A percentile compares a stretch with the other conserved stretches of the same genome.
phyloP scores from a whole-genome alignment of 106 monocot species.

The Acorus calamus region DNA sequence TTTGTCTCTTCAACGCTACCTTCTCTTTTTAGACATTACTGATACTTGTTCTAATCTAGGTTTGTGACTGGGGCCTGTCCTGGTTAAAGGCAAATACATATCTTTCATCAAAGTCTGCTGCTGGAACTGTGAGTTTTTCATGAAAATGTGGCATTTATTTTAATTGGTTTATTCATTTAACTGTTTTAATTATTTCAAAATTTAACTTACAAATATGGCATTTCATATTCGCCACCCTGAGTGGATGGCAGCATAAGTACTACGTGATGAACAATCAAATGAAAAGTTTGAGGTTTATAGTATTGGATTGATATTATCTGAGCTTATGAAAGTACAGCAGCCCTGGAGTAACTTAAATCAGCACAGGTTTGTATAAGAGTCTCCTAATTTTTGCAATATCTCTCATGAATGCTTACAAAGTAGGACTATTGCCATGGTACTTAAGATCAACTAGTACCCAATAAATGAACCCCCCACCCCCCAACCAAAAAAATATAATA shows the following conservation, averaged over 20 bases:
- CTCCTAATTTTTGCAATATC: no score
- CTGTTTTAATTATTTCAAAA: not conserved
- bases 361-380: no score
- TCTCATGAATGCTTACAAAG: no score
- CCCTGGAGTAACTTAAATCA: no score
- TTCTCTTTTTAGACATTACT: not conserved
- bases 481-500: no score
- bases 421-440: no score
- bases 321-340: no score
- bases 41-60: conserved; percentile 28
- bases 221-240: conserved; percentile 48
- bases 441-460: no score
- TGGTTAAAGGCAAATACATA: conserved; percentile 85
- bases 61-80: conserved; percentile 98
- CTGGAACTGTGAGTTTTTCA: conserved; percentile 78
- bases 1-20: not conserved
- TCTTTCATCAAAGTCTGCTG: conserved; percentile 90
- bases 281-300: conserved; percentile 98
- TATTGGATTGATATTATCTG: conserved; percentile 44
- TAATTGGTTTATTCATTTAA: conserved; percentile 1
- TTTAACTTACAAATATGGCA: not conserved
- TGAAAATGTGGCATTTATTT: not conserved
- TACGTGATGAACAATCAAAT: conserved; percentile 95
- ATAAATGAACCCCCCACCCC: no score
- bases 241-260: conserved; percentile 99